A percentile compares a stretch with the other conserved stretches of the same genome.
Evolutionary conservation across 2,329 filamentous ascomycete genomes (phyloP).

Genomic region (Pseudogymnoascus sp.): DNA sequence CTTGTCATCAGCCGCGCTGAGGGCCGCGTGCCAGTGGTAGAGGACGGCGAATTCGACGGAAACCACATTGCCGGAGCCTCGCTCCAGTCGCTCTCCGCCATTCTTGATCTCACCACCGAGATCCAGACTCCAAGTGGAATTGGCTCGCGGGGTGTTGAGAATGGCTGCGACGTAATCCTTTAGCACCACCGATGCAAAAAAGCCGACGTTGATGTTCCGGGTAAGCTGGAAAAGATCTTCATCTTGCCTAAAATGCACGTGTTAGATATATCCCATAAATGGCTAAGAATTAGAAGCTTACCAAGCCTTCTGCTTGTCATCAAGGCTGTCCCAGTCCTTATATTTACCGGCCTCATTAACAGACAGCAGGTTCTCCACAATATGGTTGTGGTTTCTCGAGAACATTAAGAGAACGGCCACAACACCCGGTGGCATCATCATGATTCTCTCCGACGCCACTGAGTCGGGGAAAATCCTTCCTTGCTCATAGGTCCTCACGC

Average conservation of each 20-base stretch:
- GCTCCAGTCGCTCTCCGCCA: conserved; percentile 32
- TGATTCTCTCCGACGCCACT: conserved; percentile 38
- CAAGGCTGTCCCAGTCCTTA: conserved; percentile 33
- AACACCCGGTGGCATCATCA: conserved; percentile 42
- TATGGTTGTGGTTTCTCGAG: conserved; percentile 39
- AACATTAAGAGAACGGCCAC: conserved; percentile 37
- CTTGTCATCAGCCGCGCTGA: conserved; percentile 37
- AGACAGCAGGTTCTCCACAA: conserved; percentile 33
- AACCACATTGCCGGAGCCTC: conserved; percentile 38
- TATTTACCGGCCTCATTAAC: conserved; percentile 40
- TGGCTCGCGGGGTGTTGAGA: conserved; percentile 37
- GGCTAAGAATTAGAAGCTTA: conserved; percentile 20
- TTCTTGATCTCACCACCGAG: conserved; percentile 40
- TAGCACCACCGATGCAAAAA: conserved; percentile 39
- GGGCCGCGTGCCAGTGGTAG: conserved; percentile 41
- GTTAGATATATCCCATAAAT: conserved; percentile 13
- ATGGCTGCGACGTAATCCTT: conserved; percentile 42
- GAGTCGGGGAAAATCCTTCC: conserved; percentile 38
- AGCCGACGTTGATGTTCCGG: conserved; percentile 41
- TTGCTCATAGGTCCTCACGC: conserved; percentile 37
- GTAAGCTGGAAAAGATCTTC: conserved; percentile 41
- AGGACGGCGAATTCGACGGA: conserved; percentile 41
- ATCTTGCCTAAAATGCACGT: conserved; percentile 33
- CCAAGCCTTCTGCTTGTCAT: conserved; percentile 32
- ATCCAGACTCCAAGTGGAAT: conserved; percentile 39